Evolutionary conservation across 2,329 filamentous ascomycete genomes (phyloP), one percentile per base, ranked within the genome.

Genomic region (Hymenoscyphus fraxineus): DNA sequence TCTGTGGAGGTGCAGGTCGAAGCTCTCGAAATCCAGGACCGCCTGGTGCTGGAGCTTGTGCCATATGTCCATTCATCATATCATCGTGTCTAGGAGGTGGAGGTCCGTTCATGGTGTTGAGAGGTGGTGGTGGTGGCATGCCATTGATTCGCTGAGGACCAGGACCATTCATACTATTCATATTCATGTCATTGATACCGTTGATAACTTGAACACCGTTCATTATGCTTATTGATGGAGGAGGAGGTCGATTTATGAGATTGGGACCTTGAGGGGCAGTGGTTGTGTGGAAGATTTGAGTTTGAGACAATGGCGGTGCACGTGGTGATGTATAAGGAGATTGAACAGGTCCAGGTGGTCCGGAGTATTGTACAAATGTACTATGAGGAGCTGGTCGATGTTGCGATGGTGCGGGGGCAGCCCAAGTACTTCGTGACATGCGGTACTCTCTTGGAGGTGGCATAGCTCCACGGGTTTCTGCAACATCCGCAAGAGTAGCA

Each of bases 1-100:
- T 67, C 39, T 65, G 62, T 35, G 68, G 66, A 55, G 66, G 68
- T 16, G 69, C 66, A 39, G 69, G 69, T 59, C 66, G 59, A 1
- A 71, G 55, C 32, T 68, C 65, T 15, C 69, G 57, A 27, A 64
- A 67, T 15, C 61, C 59, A 16, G 61, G 60, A 15, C 47, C 35
- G 40, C 55, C 40, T 19, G 47, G 44, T 41, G 13, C 19, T 13
- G 35, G 35, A 35, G 35, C 35, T 13, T 54, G 47, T 54, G 19
- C 19, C 47, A 54, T 27, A 27, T 54, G 47, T 22, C 47, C 47
- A 12, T 54, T 54, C 47, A 54, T 54, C 47, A 54, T 54, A 27
- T 54, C 47, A 5, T 54, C 47, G 22, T 54, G 47, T 54, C 47
- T 54, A 22, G 22, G 19, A 4, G 47, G 47, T 54, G 22, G 47